A percentile compares a stretch with the other conserved stretches of the same genome.
phyloP scores from a whole-genome alignment of 2,329 filamentous ascomycete species.

The Sporothrix curviconia region DNA sequence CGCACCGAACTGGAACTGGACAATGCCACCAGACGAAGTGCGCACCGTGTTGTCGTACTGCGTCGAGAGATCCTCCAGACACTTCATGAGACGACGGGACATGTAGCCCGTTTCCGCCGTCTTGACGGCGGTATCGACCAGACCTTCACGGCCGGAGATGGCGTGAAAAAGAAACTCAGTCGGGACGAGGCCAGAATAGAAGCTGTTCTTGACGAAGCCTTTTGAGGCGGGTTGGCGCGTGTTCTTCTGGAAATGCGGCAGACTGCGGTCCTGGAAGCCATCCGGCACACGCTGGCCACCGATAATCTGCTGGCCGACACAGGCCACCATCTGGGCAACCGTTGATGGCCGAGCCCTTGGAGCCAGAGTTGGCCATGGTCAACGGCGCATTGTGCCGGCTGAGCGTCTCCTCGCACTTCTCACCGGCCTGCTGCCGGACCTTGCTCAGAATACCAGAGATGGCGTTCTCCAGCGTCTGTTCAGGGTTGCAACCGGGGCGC shows the following conservation, averaged over 20 bases:
- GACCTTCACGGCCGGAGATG: slow-evolving; percentile 94
- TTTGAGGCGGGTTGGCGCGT: slow-evolving; percentile 88
- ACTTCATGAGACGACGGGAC: slow-evolving; percentile 97
- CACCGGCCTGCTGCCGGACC: slow-evolving; percentile 84
- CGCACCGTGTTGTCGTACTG: slow-evolving; percentile 93
- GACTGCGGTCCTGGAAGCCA: slow-evolving; percentile 89
- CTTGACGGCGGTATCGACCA: slow-evolving; percentile 98
- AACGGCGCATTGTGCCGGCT: slow-evolving; percentile 88
- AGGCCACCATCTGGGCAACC: slow-evolving; percentile 98
- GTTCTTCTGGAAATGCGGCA: slow-evolving; percentile 94
- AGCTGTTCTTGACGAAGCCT: slow-evolving; percentile 94
- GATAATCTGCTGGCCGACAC: slow-evolving; percentile 97
- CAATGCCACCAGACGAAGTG: slow-evolving; percentile 79
- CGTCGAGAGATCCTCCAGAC: slow-evolving; percentile 85
- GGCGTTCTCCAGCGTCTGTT: slow-evolving; percentile 82
- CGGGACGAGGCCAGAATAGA: slow-evolving; percentile 84
- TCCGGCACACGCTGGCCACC: slow-evolving; percentile 86
- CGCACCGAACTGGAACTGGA: slow-evolving; percentile 96
- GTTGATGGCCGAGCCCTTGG: slow-evolving; percentile 95
- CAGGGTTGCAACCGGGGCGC: slow-evolving; percentile 83
- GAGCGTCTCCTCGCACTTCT: slow-evolving; percentile 81
- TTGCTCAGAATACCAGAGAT: slow-evolving; percentile 88
- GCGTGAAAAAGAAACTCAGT: slow-evolving; percentile 97
- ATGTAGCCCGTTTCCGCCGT: slow-evolving; percentile 99
- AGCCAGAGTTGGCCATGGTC: slow-evolving; percentile 95